Evolutionary conservation across 2,329 filamentous ascomycete genomes (phyloP).

Genomic region (Cercospora sesami): DNA sequence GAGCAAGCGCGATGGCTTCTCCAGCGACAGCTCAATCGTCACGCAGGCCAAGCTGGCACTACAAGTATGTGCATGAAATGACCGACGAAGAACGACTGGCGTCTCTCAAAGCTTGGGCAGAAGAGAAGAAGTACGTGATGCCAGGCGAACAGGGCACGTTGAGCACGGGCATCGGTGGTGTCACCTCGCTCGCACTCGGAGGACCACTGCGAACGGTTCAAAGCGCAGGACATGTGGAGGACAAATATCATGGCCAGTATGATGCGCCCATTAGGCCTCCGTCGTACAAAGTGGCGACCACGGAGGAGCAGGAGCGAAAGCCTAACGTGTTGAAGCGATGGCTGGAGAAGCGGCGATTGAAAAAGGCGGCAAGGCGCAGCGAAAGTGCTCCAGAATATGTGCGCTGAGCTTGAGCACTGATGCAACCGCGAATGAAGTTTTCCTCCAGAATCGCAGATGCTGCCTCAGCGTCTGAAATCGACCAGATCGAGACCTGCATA

Average conservation of each 20-base stretch:
- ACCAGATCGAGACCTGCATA: neutral
- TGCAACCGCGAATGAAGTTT: neutral
- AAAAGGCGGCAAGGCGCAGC: slow-evolving; percentile 20
- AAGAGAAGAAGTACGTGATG: slow-evolving; percentile 30
- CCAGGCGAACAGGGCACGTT: slow-evolving; percentile 30
- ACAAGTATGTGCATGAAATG: slow-evolving; percentile 29
- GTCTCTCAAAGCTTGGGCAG: slow-evolving; percentile 27
- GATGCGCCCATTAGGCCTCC: slow-evolving; percentile 26
- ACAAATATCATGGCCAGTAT: slow-evolving; percentile 26
- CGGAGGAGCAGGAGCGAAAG: slow-evolving; percentile 16
- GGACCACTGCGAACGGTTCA: slow-evolving; percentile 11
- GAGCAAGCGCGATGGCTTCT: slow-evolving; percentile 7
- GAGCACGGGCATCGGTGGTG: slow-evolving; percentile 13
- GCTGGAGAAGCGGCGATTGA: slow-evolving; percentile 25
- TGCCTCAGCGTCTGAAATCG: too few species aligned
- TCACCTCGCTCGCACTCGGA: slow-evolving; percentile 22
- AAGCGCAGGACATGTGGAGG: neutral
- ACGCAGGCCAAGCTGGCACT: slow-evolving; percentile 9
- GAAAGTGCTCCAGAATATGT: slow-evolving; percentile 20
- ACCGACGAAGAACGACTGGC: slow-evolving; percentile 26
- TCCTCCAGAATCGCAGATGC: neutral
- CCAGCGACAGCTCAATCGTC: slow-evolving; percentile 2
- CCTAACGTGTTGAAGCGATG: slow-evolving; percentile 20
- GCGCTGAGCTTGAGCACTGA: neutral
- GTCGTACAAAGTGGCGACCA: slow-evolving; percentile 19